phyloP scores from a whole-genome alignment of 768 basidiomycete species.

The Boletus rubropictus region DNA sequence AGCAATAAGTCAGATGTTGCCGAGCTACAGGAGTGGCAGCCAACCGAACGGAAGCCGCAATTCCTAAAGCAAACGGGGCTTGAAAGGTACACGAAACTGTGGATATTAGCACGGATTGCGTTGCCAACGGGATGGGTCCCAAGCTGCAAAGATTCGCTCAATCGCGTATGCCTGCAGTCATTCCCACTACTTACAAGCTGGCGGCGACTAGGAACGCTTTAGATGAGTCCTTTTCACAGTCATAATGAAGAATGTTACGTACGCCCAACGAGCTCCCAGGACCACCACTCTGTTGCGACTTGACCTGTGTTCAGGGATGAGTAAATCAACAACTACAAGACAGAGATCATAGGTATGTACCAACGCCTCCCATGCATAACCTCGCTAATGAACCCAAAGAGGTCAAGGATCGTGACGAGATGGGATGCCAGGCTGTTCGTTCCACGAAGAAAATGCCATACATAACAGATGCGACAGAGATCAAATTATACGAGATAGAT shows the following conservation, averaged over 20 bases:
- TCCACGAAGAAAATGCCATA: conserved; percentile 63
- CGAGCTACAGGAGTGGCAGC: conserved; percentile 11
- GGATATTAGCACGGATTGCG: conserved; percentile 79
- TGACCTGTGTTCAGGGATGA: conserved; percentile 41
- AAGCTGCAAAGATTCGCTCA: conserved; percentile 43
- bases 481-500: conserved; percentile 80
- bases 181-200: conserved; percentile 38
- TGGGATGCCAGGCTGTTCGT: conserved; percentile 79
- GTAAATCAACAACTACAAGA: not conserved
- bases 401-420: conserved; percentile 59
- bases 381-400: conserved; percentile 62
- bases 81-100: conserved; percentile 76
- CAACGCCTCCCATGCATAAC: conserved; percentile 78
- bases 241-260: conserved; percentile 1
- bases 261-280: conserved; percentile 79
- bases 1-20: no score
- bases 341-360: conserved; percentile 27
- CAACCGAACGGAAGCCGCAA: conserved; percentile 81
- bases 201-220: conserved; percentile 38
- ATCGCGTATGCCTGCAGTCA: not conserved
- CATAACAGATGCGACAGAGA: conserved; percentile 51
- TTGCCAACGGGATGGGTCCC: conserved; percentile 76
- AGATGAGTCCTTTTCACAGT: no score
- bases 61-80: conserved; percentile 72
- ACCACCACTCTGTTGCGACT: conserved; percentile 93